Percentiles rank a stretch among this genome's conserved stretches.
Evolutionary conservation across 768 basidiomycete species (phyloP).

Genomic region (Rhodosporidiobolus sp.): DNA sequence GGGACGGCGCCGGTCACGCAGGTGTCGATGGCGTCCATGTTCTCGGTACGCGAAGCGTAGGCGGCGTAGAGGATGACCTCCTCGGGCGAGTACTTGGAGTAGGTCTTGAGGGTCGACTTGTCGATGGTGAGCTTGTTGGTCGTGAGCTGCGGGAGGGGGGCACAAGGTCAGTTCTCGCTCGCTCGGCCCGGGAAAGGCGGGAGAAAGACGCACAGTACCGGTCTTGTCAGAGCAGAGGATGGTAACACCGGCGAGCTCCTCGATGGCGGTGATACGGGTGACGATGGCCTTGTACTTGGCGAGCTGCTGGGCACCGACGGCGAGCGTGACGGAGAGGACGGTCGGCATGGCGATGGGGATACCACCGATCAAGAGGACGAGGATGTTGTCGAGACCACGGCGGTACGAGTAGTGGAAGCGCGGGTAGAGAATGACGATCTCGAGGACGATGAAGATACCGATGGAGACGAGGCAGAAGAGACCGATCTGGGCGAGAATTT

Average conservation of each 20-base stretch:
- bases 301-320: conserved; percentile 96
- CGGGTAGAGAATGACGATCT: conserved; percentile 90
- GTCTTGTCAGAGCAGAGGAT: conserved; percentile 96
- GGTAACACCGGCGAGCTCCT: conserved; percentile 96
- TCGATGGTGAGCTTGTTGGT: conserved; percentile 99
- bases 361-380: conserved; percentile 98
- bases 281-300: conserved; percentile 99
- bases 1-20: conserved; percentile 72
- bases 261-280: conserved; percentile 98
- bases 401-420: conserved; percentile 87
- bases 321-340: conserved; percentile 94
- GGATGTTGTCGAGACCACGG: conserved; percentile 91
- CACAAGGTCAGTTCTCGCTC: neutral
- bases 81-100: conserved; percentile 79
- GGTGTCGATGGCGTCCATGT: conserved; percentile 94
- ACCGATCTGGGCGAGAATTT: conserved; percentile 96
- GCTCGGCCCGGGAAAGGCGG: neutral
- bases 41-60: conserved; percentile 96
- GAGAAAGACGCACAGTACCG: conserved; percentile 35
- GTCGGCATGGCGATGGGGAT: conserved; percentile 99
- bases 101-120: conserved; percentile 82
- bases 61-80: conserved; percentile 91
- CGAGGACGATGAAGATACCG: conserved; percentile 86
- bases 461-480: conserved; percentile 96
- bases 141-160: conserved; percentile 59